A percentile compares a stretch with the other conserved stretches of the same genome.
These are phyloP conservation scores for Magnusiomyces clavatus DNA, from an alignment of 1,139 yeast genomes.

Conservation along the genomic window DNA sequence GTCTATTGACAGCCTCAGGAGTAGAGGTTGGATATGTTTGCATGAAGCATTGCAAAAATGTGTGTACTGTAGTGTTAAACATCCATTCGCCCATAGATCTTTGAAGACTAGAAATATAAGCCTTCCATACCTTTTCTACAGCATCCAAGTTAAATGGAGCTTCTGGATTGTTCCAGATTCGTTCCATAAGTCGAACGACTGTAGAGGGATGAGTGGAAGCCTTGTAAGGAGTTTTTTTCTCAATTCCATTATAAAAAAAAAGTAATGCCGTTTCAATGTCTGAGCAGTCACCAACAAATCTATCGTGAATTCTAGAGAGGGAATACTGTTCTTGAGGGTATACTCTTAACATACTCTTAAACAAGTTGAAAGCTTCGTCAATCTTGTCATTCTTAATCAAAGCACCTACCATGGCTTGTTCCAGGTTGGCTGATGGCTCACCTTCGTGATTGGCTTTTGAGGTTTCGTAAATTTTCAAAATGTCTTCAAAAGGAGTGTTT, in stretches of 20 bases:
- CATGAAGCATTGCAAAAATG: constrained; percentile 63
- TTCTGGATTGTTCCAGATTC: constrained; percentile 47
- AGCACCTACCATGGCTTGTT: constrained; percentile 57
- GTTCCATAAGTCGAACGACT: constrained; percentile 57
- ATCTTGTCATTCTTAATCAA: constrained; percentile 45
- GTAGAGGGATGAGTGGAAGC: constrained; percentile 70
- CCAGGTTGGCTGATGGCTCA: constrained; percentile 39
- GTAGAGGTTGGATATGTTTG: constrained; percentile 47
- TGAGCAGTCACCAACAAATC: constrained; percentile 75
- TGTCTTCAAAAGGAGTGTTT: constrained; percentile 51
- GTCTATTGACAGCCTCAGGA: constrained; percentile 48
- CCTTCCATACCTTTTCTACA: constrained; percentile 48
- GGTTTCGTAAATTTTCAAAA: constrained; percentile 40
- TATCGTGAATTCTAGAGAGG: constrained; percentile 59
- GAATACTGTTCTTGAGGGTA: constrained; percentile 35
- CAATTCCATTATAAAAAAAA: constrained; percentile 65
- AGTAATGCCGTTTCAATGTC: constrained; percentile 65
- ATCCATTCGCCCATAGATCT: constrained; percentile 56
- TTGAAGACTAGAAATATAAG: constrained; percentile 62
- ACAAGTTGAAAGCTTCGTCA: constrained; percentile 44
- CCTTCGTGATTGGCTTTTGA: constrained; percentile 29
- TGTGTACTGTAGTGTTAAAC: constrained; percentile 60
- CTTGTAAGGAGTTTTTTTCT: constrained; percentile 60
- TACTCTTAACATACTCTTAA: constrained; percentile 37
- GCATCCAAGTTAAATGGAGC: constrained; percentile 31